Base-by-base conservation (phyloP, 495 filamentous ascomycete genomes). In the Penicillium bialowiezense region DNA sequence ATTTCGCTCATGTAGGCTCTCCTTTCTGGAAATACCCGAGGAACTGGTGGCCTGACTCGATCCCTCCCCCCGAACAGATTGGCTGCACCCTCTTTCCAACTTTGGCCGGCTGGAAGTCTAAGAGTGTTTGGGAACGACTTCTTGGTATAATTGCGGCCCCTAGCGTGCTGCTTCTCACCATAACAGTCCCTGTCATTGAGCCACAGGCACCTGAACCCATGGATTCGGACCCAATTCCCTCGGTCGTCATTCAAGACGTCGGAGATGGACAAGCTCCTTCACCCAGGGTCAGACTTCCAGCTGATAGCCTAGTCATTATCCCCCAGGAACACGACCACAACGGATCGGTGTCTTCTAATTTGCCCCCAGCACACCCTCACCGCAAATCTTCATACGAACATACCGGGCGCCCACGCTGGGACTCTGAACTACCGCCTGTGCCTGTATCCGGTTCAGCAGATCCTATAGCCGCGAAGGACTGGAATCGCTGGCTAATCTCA, bases 111-210 rank as follows among this genome's bases (percentile, higher is more conserved):
- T 99, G 91, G 88, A 71, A 67, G 40, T 79, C 85, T 3, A 97
- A 97, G 63, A 77, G 64, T 8, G 67, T 85, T 15, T 87, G 83
- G 81, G 91, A 88, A 51, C 91, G 88, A 51, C 55, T 87, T 13
- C 62, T 97, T 13, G 89, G 89, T 19, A 50, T 95, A 10, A 72
- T 93, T 44, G 89, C 91, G 5, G 86, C 89, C 3, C 90, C 93
- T 4, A 95, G 86, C 57, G 87, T 97, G 23, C 91, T 99, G 44
- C 73, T 96, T 5, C 77, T 99, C 9, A 91, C 91, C 0, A 84
- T 93, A 28, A 97, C 95, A 0, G 63, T 99, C n/a, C 95, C 95
- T 3, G 90, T 97, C 0, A 83, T 96, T 7, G 90, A 97, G 32
- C 66, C 76, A 7, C 72, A 79, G 9, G 75, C 76, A 3, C 67